Percentiles rank a stretch among this genome's conserved stretches.
Evolutionary conservation across 164 flowering plant genomes (phyloP).

Genomic region (Macadamia tetraphylla): DNA sequence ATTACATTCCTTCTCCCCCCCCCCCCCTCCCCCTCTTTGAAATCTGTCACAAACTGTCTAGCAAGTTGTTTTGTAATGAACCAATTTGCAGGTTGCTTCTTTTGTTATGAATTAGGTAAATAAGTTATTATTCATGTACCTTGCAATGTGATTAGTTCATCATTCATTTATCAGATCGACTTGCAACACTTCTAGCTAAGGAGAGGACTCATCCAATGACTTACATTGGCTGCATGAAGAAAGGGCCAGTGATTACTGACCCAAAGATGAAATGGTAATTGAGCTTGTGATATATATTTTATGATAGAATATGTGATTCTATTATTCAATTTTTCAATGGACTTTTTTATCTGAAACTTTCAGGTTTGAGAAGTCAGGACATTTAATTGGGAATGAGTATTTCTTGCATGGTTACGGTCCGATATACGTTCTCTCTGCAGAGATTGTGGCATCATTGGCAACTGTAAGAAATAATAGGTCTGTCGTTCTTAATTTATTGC

Average conservation of each 20-base stretch:
- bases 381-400: constrained; percentile 55
- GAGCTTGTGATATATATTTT: neutral
- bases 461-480: constrained; percentile 49
- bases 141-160: neutral
- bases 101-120: neutral
- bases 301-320: neutral
- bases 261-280: constrained; percentile 67
- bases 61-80: too few relatives aligned
- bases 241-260: constrained; percentile 70
- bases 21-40: too few relatives aligned
- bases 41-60: too few relatives aligned
- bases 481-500: constrained; percentile 6
- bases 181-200: constrained; percentile 63
- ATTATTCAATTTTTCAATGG: neutral
- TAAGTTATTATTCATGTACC: neutral
- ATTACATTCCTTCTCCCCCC: too few relatives aligned
- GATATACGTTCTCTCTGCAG: constrained; percentile 61
- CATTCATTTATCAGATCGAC: constrained; percentile 47
- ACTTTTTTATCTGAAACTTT: constrained; percentile 7
- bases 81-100: too few relatives aligned
- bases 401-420: constrained; percentile 75
- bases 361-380: constrained; percentile 52
- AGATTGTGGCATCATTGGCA: constrained; percentile 47
- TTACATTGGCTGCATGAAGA: constrained; percentile 86
- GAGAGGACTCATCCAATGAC: constrained; percentile 52